Evolutionary conservation across 2,329 filamentous ascomycete species (phyloP).

Genomic region (Conoideocrella luteorostrata): DNA sequence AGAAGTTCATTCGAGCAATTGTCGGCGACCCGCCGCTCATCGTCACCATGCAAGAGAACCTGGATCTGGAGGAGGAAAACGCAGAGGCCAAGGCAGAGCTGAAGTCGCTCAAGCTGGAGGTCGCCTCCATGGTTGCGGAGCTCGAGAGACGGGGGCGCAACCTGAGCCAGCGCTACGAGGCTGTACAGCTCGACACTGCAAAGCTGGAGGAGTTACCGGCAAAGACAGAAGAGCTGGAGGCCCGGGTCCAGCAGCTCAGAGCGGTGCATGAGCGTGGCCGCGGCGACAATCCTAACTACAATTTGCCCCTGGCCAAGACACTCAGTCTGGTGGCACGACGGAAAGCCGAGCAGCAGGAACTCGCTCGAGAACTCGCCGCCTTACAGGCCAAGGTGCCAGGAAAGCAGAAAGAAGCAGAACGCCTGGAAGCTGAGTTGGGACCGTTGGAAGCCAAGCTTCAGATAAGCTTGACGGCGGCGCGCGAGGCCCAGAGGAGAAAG

Average conservation of each 20-base stretch:
- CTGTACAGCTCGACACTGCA: constrained; percentile 40
- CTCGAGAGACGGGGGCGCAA: constrained; percentile 60
- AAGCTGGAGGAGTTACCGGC: constrained; percentile 45
- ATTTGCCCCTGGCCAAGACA: constrained; percentile 53
- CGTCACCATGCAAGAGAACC: constrained; percentile 75
- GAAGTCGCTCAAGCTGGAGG: constrained; percentile 73
- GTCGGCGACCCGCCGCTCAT: constrained; percentile 85
- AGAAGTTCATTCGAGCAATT: constrained; percentile 91
- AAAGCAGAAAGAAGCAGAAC: constrained; percentile 61
- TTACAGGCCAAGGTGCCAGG: constrained; percentile 56
- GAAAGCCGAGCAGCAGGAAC: constrained; percentile 45
- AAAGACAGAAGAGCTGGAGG: constrained; percentile 42
- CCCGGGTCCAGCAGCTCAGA: constrained; percentile 39
- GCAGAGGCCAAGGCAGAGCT: constrained; percentile 67
- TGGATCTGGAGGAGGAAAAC: constrained; percentile 63
- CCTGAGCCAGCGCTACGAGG: constrained; percentile 49
- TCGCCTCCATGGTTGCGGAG: constrained; percentile 64
- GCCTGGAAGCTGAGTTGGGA: constrained; percentile 60
- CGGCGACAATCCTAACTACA: constrained; percentile 37
- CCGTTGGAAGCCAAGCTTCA: constrained; percentile 62
- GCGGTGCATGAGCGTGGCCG: constrained; percentile 29
- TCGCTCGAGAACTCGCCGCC: constrained; percentile 58
- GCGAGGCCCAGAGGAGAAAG: constrained; percentile 62
- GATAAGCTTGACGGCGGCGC: constrained; percentile 60
- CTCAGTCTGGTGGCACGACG: constrained; percentile 43